Conservation (phyloP, 192 early-diverging fungal species). For the Paraglomus brasilianum region DNA sequence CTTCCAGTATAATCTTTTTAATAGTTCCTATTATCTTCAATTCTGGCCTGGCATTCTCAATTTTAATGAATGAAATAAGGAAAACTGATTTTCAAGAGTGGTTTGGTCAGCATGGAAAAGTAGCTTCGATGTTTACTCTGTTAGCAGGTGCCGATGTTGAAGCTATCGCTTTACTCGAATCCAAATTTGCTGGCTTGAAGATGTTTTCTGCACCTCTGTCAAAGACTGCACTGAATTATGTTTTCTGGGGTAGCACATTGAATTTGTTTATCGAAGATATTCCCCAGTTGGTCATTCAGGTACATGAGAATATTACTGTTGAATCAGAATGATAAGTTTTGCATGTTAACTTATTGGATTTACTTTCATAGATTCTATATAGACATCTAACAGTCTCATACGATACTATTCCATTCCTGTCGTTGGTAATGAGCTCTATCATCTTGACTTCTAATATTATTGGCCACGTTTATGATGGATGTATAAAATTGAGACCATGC, state of each 20-base stretch:
- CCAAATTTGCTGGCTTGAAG: constrained; percentile 1
- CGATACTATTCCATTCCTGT: constrained; percentile 20
- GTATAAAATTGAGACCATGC: too few relatives aligned
- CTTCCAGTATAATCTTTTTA: neutral
- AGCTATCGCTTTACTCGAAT: neutral
- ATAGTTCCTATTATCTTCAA: neutral
- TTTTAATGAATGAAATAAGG: constrained; percentile 13
- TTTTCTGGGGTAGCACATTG: neutral
- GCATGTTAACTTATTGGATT: too few relatives aligned
- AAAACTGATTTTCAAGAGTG: neutral
- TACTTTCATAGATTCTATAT: constrained; percentile 10
- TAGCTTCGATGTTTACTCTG: neutral
- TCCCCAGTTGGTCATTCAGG: constrained; percentile 7
- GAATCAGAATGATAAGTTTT: neutral
- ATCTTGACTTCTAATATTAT: neutral
- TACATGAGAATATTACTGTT: neutral
- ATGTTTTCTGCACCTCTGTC: neutral
- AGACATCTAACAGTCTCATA: neutral
- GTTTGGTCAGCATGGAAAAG: constrained; percentile 3
- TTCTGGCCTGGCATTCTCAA: neutral
- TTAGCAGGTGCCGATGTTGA: neutral
- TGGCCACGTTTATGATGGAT: neutral
- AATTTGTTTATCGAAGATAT: constrained; percentile 12
- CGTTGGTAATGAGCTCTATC: neutral
- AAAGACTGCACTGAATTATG: neutral